These are phyloP conservation scores for Salix brachista DNA, from an alignment of 345 rosid species.

Conservation along the genomic window DNA sequence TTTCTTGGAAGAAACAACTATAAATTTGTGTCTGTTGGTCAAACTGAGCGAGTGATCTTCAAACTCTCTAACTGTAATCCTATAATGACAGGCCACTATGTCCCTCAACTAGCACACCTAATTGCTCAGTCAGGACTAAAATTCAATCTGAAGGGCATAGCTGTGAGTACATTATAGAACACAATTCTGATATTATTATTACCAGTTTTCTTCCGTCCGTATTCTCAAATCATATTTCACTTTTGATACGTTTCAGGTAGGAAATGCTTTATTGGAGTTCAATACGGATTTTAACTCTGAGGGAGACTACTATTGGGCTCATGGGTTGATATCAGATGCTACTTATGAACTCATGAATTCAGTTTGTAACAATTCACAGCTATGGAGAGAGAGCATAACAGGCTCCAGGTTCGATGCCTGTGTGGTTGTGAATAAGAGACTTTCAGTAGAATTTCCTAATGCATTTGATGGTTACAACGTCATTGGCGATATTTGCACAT, in stretches of 20 bases:
- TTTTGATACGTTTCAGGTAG: constrained; percentile 12
- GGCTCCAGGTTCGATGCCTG: constrained; percentile 7
- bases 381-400: neutral
- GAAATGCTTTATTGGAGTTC: constrained; percentile 24
- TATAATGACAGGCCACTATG: constrained; percentile 17
- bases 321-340: constrained; percentile 18
- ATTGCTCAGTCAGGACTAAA: constrained; percentile 15
- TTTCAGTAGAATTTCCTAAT: constrained; percentile 3
- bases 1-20: neutral
- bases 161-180: constrained; percentile 8
- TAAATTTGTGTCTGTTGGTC: neutral
- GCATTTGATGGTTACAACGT: constrained; percentile 5
- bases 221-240: neutral
- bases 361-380: constrained; percentile 15
- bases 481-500: constrained; percentile 11
- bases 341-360: constrained; percentile 8
- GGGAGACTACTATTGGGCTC: constrained; percentile 20
- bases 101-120: constrained; percentile 23
- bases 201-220: neutral
- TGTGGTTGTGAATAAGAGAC: neutral
- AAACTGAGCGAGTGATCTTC: neutral
- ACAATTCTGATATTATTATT: neutral
- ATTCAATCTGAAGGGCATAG: constrained; percentile 23
- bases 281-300: neutral
- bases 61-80: neutral